Evolutionary conservation across 1,284 basidiomycete species (phyloP).

Genomic region (Microbotryum saponariae): DNA sequence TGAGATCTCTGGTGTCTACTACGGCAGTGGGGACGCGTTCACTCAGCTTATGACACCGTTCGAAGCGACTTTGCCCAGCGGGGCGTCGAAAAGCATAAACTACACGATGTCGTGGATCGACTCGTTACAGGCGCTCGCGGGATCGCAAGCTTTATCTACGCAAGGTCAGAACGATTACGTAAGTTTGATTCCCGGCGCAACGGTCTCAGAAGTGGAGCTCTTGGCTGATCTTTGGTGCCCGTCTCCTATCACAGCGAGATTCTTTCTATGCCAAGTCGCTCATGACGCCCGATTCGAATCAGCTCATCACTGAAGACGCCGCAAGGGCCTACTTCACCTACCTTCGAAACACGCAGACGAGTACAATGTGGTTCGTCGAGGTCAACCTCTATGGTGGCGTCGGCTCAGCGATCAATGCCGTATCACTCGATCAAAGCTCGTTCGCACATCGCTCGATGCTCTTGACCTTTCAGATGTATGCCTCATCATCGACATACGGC

Average conservation of each 20-base stretch:
- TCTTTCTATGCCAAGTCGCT: conserved; percentile 34
- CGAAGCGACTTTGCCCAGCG: neutral
- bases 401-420: conserved; percentile 34
- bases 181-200: too few relatives aligned
- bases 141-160: neutral
- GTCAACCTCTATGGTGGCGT: conserved; percentile 28
- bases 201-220: too few relatives aligned
- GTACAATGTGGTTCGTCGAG: conserved; percentile 32
- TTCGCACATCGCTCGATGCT: conserved; percentile 38
- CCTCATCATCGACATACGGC: conserved; percentile 28
- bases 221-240: neutral
- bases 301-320: conserved; percentile 24
- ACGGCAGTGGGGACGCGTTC: neutral
- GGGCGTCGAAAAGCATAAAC: neutral
- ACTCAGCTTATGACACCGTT: neutral
- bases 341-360: conserved; percentile 17
- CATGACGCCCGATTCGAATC: conserved; percentile 26
- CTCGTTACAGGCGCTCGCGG: conserved; percentile 3
- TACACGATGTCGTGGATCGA: conserved; percentile 2
- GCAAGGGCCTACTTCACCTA: conserved; percentile 31
- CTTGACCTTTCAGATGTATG: conserved; percentile 40
- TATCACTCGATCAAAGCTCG: conserved; percentile 32
- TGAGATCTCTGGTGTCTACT: conserved; percentile 4
- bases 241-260: conserved; percentile 6
- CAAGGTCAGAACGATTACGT: too few relatives aligned